phyloP scores from a whole-genome alignment of 2,329 filamentous ascomycete genomes.

The Rutstroemia sp. region DNA sequence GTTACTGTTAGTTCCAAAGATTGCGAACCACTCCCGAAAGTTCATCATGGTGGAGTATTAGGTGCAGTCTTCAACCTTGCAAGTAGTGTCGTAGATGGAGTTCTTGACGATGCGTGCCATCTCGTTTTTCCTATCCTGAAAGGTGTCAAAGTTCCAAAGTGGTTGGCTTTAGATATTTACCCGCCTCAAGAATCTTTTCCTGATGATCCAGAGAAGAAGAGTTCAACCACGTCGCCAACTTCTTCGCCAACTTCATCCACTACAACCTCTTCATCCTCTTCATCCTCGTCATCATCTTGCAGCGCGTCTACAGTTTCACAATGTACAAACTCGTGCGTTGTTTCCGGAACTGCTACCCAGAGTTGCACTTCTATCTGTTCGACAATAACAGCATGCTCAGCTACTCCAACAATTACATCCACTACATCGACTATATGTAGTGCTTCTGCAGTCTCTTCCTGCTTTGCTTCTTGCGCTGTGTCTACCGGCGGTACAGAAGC shows the following conservation, averaged over 20 bases:
- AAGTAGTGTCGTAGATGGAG: not conserved
- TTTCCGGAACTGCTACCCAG: not conserved
- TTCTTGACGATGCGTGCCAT: conserved; percentile 1
- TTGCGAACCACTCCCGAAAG: not conserved
- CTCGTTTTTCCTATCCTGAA: not conserved
- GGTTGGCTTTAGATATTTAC: not conserved
- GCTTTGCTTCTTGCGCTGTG: not conserved
- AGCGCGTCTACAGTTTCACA: not conserved
- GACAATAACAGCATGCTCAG: not conserved
- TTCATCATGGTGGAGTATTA: not conserved
- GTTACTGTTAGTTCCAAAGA: not conserved
- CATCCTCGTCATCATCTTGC: not conserved
- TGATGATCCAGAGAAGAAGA: not conserved
- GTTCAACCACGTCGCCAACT: not conserved
- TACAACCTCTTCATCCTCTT: not conserved
- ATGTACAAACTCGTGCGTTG: not conserved
- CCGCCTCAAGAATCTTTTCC: not conserved
- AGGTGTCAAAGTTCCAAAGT: not conserved
- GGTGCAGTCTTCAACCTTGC: not conserved
- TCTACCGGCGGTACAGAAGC: not conserved
- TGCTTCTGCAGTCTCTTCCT: not conserved
- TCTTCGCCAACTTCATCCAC: not conserved
- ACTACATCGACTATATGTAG: not conserved
- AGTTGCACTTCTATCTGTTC: not conserved
- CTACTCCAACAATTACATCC: not conserved